phyloP scores from a whole-genome alignment of 1,284 basidiomycete genomes.

The Bondarzewia mesenterica region DNA sequence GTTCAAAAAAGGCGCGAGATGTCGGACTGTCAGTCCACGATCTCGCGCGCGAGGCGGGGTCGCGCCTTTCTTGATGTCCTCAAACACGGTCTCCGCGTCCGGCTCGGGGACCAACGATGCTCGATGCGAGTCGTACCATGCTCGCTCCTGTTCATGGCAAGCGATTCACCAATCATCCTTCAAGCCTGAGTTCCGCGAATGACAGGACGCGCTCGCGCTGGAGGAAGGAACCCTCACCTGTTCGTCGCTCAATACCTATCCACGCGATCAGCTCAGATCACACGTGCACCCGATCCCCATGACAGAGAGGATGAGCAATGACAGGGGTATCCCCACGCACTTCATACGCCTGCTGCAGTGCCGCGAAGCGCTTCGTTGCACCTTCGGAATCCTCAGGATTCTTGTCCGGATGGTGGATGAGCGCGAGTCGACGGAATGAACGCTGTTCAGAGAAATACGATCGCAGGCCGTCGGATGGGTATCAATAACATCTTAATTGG shows the following conservation, averaged over 20 bases:
- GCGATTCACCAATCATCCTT: background rate
- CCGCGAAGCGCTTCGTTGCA: constrained; percentile 83
- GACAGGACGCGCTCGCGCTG: background rate
- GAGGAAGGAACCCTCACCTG: constrained; percentile 50
- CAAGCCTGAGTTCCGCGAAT: constrained; percentile 6
- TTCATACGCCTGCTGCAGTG: constrained; percentile 93
- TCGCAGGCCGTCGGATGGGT: constrained; percentile 2
- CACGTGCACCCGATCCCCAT: no score
- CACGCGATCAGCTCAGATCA: constrained; percentile 6
- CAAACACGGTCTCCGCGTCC: constrained; percentile 76
- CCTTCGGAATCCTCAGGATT: constrained; percentile 78
- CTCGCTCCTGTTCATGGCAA: constrained; percentile 66
- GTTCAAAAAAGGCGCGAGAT: constrained; percentile 85
- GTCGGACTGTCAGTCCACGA: constrained; percentile 73
- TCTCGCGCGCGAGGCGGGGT: constrained; percentile 64
- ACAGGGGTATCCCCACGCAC: constrained; percentile 27
- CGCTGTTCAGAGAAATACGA: no score
- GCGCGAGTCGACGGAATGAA: constrained; percentile 77
- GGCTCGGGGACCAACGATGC: constrained; percentile 79
- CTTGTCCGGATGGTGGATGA: constrained; percentile 88
- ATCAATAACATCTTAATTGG: background rate
- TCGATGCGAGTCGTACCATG: constrained; percentile 97
- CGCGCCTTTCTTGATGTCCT: constrained; percentile 74
- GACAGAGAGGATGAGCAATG: background rate
- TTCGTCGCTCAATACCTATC: constrained; percentile 83